Evolutionary conservation across 108 stramenopile species (phyloP).

Genomic region (Stephanodiscus minutulus): DNA sequence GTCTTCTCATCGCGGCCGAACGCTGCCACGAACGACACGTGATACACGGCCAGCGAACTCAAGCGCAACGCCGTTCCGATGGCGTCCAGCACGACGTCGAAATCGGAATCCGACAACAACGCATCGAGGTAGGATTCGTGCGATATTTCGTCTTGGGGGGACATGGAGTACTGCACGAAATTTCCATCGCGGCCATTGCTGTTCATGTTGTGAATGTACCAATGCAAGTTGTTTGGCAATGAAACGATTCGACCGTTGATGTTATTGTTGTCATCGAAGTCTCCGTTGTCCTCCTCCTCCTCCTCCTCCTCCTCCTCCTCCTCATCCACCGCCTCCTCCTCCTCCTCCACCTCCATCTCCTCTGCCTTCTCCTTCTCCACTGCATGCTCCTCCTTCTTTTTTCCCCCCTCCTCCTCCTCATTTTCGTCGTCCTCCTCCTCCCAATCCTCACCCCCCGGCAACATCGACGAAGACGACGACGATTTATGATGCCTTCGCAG

Average conservation of each 20-base stretch:
- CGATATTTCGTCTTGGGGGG: conserved; percentile 46
- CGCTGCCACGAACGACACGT: conserved; percentile 59
- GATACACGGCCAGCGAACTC: conserved; percentile 53
- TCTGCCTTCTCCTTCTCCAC: too few species aligned
- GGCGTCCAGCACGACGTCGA: conserved; percentile 53
- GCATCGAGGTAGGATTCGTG: conserved; percentile 45
- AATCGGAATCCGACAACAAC: conserved; percentile 48
- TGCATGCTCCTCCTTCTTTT: neutral
- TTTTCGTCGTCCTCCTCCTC: neutral
- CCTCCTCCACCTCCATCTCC: neutral
- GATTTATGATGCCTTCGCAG: neutral
- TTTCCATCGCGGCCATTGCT: neutral
- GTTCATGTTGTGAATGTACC: neutral
- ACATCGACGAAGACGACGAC: neutral
- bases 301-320: neutral
- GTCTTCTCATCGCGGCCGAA: conserved; percentile 21
- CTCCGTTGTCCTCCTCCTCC: neutral
- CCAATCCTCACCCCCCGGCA: neutral
- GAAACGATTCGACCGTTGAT: neutral
- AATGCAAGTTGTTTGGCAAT: neutral
- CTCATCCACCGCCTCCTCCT: too few species aligned
- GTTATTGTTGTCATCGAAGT: neutral
- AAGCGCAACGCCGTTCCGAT: conserved; percentile 51
- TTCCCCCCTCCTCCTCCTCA: neutral
- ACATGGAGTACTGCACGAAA: conserved; percentile 29